These are phyloP conservation scores for Coccinonectria pachysandricola DNA, from an alignment of 2,329 filamentous ascomycete genomes.

Conservation along the genomic window DNA sequence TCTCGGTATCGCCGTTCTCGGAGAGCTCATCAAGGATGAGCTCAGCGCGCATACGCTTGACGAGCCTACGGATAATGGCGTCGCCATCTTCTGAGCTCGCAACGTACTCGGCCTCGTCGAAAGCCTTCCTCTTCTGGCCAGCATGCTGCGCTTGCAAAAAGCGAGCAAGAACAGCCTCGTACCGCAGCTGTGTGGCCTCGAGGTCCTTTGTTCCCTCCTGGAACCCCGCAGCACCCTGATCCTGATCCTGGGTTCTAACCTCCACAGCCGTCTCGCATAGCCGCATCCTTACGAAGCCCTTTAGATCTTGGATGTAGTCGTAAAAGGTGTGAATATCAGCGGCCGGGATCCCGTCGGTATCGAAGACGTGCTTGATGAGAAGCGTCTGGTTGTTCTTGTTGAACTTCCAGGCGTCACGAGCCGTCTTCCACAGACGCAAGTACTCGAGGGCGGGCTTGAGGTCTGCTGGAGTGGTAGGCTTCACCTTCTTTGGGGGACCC, in stretches of 20 bases:
- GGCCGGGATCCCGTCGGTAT: constrained; percentile 58
- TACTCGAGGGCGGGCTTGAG: constrained; percentile 63
- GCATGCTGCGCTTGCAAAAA: constrained; percentile 30
- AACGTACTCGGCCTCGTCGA: constrained; percentile 43
- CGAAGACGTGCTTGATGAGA: constrained; percentile 73
- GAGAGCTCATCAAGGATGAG: constrained; percentile 45
- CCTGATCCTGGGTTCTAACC: constrained; percentile 46
- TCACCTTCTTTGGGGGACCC: constrained; percentile 29
- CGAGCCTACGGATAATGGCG: constrained; percentile 42
- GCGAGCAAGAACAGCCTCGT: constrained; percentile 43
- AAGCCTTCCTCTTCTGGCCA: constrained; percentile 36
- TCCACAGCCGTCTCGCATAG: constrained; percentile 57
- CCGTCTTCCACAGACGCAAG: constrained; percentile 62
- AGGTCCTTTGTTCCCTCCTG: constrained; percentile 37
- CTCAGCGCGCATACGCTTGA: constrained; percentile 55
- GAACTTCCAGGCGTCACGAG: constrained; percentile 77
- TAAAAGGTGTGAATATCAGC: constrained; percentile 60
- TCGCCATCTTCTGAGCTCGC: constrained; percentile 37
- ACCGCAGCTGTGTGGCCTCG: constrained; percentile 39
- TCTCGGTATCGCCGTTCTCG: constrained; percentile 33
- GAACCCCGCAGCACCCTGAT: constrained; percentile 37
- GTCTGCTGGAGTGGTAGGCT: constrained; percentile 29
- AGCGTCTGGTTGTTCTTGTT: constrained; percentile 87
- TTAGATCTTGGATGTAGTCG: constrained; percentile 68
- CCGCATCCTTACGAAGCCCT: constrained; percentile 62